A percentile compares a stretch with the other conserved stretches of the same genome.
phyloP scores from a whole-genome alignment of 257 asterid genomes.

The Solanum ahanhuiri region DNA sequence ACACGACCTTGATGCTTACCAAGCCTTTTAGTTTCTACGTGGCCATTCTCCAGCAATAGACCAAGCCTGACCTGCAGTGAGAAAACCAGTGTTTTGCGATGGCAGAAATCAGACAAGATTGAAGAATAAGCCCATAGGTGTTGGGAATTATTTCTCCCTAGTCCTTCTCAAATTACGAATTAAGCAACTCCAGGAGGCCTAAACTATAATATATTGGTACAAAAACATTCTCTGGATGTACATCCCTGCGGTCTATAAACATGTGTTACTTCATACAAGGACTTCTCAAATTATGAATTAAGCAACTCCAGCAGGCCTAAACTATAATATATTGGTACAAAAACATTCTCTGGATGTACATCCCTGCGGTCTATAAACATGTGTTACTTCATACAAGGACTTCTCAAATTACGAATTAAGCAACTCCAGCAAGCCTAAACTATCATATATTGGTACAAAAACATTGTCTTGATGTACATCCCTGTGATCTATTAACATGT shows the following conservation, averaged over 20 bases:
- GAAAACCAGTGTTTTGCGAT: background rate
- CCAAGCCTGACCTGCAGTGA: slow-evolving; percentile 63
- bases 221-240: background rate
- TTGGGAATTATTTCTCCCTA: background rate
- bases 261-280: background rate
- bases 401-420: background rate
- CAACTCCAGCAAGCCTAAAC: background rate
- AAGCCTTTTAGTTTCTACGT: slow-evolving; percentile 45
- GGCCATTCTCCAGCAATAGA: slow-evolving; percentile 47
- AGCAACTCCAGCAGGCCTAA: background rate
- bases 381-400: background rate
- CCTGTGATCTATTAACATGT: background rate
- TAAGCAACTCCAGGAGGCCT: background rate
- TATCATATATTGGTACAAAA: background rate
- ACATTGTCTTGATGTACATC: background rate
- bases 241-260: background rate
- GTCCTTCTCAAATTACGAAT: background rate
- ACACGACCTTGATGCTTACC: slow-evolving; percentile 69
- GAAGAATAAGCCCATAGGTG: background rate
- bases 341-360: background rate
- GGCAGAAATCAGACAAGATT: background rate
- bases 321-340: background rate
- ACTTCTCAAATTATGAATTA: no score
- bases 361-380: background rate
- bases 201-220: background rate